Percentiles rank a stretch among this genome's conserved stretches.
Evolutionary conservation across 148 eudicot genomes (phyloP).

Genomic region (Cornus suecica): DNA sequence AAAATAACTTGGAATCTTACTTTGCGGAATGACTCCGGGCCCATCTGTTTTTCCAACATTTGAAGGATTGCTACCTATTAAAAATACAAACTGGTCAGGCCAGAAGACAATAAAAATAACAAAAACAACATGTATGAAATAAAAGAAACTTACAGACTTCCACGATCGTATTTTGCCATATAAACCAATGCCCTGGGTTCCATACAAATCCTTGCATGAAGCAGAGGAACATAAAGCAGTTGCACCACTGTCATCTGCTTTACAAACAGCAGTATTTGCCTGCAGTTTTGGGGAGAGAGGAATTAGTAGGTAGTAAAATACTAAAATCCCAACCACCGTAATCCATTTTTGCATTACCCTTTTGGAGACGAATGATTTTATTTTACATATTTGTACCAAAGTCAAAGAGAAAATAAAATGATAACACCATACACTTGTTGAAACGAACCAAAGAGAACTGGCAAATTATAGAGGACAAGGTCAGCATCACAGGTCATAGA

Average conservation of each 20-base stretch:
- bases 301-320: neutral
- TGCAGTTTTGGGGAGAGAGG: conserved; percentile 17
- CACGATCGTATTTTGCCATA: conserved; percentile 90
- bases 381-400: too few species aligned
- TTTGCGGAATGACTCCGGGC: conserved; percentile 91
- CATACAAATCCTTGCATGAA: conserved; percentile 75
- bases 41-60: conserved; percentile 99
- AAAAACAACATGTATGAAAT: conserved; percentile 9
- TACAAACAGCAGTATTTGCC: conserved; percentile 93
- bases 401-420: too few species aligned
- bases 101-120: conserved; percentile 4
- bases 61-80: conserved; percentile 89
- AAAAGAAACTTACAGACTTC: conserved; percentile 78
- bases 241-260: conserved; percentile 89
- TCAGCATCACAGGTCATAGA: neutral
- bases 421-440: neutral
- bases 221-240: conserved; percentile 74
- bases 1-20: conserved; percentile 37
- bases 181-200: conserved; percentile 91
- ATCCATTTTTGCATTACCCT: neutral
- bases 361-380: neutral
- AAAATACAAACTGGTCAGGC: conserved; percentile 11
- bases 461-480: too few species aligned
- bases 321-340: neutral
- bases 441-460: too few species aligned